A percentile compares a stretch with the other conserved stretches of the same genome.
Conservation (phyloP, 139 green algal genomes). For the Astrephomene gubernaculifera region DNA sequence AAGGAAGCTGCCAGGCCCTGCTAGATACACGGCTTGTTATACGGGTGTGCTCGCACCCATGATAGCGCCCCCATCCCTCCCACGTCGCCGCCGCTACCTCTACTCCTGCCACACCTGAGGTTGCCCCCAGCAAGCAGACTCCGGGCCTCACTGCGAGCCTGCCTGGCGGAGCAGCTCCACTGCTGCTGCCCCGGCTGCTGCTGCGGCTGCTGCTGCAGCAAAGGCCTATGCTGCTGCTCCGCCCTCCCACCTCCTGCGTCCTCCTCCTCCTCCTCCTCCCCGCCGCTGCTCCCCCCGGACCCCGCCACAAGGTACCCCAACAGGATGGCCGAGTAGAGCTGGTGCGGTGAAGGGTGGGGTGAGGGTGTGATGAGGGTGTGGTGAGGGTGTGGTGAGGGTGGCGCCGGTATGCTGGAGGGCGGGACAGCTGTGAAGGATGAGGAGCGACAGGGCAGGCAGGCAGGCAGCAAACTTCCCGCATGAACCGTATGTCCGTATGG, state of each 20-base stretch:
- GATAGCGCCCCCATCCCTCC: neutral
- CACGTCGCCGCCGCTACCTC: neutral
- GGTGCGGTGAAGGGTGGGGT: neutral
- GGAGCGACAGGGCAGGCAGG: neutral
- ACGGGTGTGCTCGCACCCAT: neutral
- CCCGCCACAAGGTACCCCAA: constrained; percentile 75
- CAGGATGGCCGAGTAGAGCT: constrained; percentile 78
- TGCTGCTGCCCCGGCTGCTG: neutral
- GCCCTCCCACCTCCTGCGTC: neutral
- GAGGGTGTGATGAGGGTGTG: neutral
- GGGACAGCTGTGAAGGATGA: neutral
- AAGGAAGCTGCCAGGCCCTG: neutral
- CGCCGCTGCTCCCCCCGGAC: too few species aligned
- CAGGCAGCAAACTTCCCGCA: neutral
- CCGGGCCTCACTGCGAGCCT: neutral
- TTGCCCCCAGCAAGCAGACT: constrained; percentile 53
- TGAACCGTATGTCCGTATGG: neutral
- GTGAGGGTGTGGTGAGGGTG: neutral
- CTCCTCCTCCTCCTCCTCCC: neutral
- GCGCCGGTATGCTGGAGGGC: neutral
- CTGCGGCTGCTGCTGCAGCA: neutral
- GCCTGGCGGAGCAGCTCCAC: neutral
- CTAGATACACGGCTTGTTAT: neutral
- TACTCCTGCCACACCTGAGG: constrained; percentile 41
- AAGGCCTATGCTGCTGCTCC: neutral